Evolutionary conservation across 2,329 filamentous ascomycete species (phyloP), one percentile per base, ranked within the genome.

Genomic region (Coniella vitis): DNA sequence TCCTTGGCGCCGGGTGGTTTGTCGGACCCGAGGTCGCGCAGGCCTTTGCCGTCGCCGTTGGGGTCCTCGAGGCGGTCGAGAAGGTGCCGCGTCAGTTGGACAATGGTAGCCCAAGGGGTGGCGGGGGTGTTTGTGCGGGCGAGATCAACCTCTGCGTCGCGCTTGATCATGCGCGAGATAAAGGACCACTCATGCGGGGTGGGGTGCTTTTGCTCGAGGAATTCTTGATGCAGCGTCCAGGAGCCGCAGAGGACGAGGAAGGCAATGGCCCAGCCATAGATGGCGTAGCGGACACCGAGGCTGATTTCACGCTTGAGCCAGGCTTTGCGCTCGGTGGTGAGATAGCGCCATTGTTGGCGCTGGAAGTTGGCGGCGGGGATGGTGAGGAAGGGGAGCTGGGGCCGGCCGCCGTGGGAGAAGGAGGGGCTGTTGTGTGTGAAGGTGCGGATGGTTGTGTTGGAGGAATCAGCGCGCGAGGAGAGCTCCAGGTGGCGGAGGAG

Each of bases 161-260:
- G 78, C 54, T 87, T 74, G 35, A 75, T 72, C 66, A 85, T 79
- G 20, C 89, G 75, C 39, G 85, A 87, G 55, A 80, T 68, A 64
- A 82, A 85, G 0, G 71, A 71, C 89, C 90, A 96, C 63, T 95
- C 90, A 21, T 79, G 76, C 1, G 91, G 90, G 1, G 88, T 90
- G 0, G 90, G 90, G 62, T 84, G 87, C 45, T 78, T 72, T 41
- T 84, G 76, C 68, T 96, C 90, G 38, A 87, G 72, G 52, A 75
- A 71, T 65, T 95, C 88, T 60, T 90, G 84, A 60, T 85, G 75
- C 32, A 89, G 62, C 14, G 83, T 83, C 54, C 82, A 79, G 55
- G 76, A 75, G 35, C 83, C 78, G 9, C 86, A 69, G 35, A 79
- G 69, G 37, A 81, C 65, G 51, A 84, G 76, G 38, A 76, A 69